Base-by-base conservation (phyloP, 2,329 filamentous ascomycete species). In the Aspergillus transmontanensis region DNA sequence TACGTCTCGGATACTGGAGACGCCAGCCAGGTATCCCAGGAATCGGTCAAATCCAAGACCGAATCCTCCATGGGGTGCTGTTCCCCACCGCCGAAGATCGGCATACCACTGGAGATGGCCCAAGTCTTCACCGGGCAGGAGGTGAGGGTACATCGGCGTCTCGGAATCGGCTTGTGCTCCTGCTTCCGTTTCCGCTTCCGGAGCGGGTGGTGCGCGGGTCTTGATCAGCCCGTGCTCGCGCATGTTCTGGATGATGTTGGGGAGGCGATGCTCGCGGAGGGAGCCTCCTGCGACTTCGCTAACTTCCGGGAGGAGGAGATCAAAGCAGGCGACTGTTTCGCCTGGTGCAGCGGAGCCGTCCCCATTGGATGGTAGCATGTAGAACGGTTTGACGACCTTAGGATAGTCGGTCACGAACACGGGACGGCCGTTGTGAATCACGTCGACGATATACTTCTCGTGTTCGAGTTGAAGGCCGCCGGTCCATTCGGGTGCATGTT, bases 361-460 rank as follows among this genome's bases (percentile, higher is more conserved):
- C 21, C 57, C 50, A 23, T 70, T 62, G 1, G 86, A 86, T 19
- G 87, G 86, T 2, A 86, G 78, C 91, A 93, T 94, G 78, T 94
- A 99, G 79, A 98, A 99, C 12, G 94, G 92, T 80, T 99, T 99
- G 76, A 95, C 88, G 55, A 84, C 82, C 68, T 87, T 87, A n/a
- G 95, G 95, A 75, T 97, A 99, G 76, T 97, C 85, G 16, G 94
- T 98, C 67, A 99, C 89, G 75, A 98, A 98, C 51, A 98, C 84
- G 9, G 95, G 95, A 1, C 80, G 79, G 21, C 84, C 84, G 55
- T 85, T 81, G 68, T 89, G 89, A 51, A 94, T 73, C 30, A 81
- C 81, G 59, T 87, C 83, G 55, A 95, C 93, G 59, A 99, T 85
- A 75, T 89, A 97, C 74, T 89, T 92, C 80, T 99, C 95, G 79